Base-by-base conservation (phyloP, 805 yeast genomes). In the Ogataea philodendri region DNA sequence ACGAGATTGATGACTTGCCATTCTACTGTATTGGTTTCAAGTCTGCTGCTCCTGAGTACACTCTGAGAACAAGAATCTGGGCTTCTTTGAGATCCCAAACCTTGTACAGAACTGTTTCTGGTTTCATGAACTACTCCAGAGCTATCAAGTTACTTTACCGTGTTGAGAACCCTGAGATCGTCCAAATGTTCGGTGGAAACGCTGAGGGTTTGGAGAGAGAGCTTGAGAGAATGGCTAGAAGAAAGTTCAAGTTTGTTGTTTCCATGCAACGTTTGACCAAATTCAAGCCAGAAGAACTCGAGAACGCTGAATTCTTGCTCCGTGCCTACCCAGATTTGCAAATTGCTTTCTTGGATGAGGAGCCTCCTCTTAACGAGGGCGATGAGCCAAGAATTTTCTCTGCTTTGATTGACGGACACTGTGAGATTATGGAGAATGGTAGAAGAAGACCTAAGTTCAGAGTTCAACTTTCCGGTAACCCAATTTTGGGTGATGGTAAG, bases 151-250 rank as follows among this genome's bases (percentile, higher is more conserved):
- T 90, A 54, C 71, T 90, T 42, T 88, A 87, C 70, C 83, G 95
- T 67, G 95, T 93, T 54, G 97, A 93, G 65, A 85, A 86, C 63
- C 95, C 95, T 28, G 95, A 85, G 62, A 80, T 87, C 61, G 95
- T 89, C 44, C 97, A 93, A 72, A 87, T 89, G 88, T 90, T 89
- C 60, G 97, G 97, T 52, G 97, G 97, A 53, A 94, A 90, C 62
- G 95, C 97, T 42, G 97, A 90, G 68, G 94, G 95, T 54, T 74
- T 76, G 54, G 97, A 93, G 70, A 78, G 88, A 65, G 97, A 94
- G 63, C 78, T 90, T 49, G 97, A 90, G 66, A 78, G 76, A 53
- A 81, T 85, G 84, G 88, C 95, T 9, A 72, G 81, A 65, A 74
- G 94, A 61, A 86, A 86, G 60, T 86, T 86, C 68, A 77, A 78